These are phyloP conservation scores for Leucocoprinus sp. DNA, from an alignment of 768 basidiomycete species.

Conservation along the genomic window DNA sequence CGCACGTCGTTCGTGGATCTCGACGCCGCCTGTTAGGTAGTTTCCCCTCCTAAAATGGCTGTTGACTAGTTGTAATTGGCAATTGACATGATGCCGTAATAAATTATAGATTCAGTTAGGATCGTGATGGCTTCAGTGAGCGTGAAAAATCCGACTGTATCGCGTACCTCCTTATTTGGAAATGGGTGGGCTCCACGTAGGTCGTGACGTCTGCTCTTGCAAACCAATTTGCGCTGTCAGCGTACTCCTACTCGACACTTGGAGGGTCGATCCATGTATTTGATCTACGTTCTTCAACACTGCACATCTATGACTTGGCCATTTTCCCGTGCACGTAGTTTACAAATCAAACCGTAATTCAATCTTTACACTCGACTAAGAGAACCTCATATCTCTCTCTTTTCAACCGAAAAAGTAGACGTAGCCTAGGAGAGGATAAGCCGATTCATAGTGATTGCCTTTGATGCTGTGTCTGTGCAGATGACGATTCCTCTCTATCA, in stretches of 20 bases:
- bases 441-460: too few relatives aligned
- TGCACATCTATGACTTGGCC: background rate
- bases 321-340: background rate
- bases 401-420: too few relatives aligned
- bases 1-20: conserved; percentile 5
- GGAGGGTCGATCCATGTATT: background rate
- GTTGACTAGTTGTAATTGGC: conserved; percentile 3
- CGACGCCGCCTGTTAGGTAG: background rate
- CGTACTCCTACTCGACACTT: background rate
- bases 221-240: conserved; percentile 8
- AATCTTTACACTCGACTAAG: too few relatives aligned
- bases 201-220: background rate
- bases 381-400: too few relatives aligned
- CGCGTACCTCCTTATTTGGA: background rate
- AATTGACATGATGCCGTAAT: conserved; percentile 10
- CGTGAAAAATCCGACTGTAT: conserved; percentile 8
- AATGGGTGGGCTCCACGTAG: background rate
- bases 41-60: background rate
- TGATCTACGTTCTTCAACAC: too few relatives aligned
- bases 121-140: background rate
- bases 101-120: too few relatives aligned
- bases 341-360: too few relatives aligned
- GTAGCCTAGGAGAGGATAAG: too few relatives aligned
- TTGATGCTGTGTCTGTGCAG: too few relatives aligned
- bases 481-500: too few relatives aligned